Evolutionary conservation across 768 basidiomycete genomes (phyloP), one percentile per base, ranked within the genome.

Genomic region (Amanita exitialis): DNA sequence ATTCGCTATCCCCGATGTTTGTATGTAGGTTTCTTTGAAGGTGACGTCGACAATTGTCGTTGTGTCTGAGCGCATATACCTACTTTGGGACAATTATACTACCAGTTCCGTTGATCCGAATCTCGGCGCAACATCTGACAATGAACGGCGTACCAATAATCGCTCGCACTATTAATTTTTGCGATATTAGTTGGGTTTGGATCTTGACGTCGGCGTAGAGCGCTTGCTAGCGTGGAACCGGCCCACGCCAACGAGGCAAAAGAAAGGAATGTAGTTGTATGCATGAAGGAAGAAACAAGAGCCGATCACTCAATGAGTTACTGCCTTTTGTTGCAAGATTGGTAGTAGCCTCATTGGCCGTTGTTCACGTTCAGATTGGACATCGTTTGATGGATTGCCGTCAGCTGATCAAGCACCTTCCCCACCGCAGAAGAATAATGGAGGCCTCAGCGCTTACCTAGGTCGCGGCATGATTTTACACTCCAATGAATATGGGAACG

Each of bases 1-100:
- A 68, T 56, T 80, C 78, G 54, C 71, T 76, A 53, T 78, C 77
- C 15, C 79, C 79, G 45, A 81, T 71, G 53, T 78, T 67, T n/a
- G 77, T 80, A 56, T 77, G 68, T 0, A 69, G 59, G 49, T 71
- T 59, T 20, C 76, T 75, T 9, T 28, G 34, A 44, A 21, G 23
- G 20, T 23, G 39, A 12, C 28, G 21, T 51, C 32, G 20, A 10
- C 18, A 37, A 51, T 12, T 6, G 20, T 21, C 50, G 10, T 34
- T n/a, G 28, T 23, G 28, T n/a, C n/a, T 4, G 23, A 10, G 39
- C 34, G 34, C 35, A 44, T 25, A 44, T 35, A 36, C 50, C n/a
- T 44, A 51, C 50, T 37, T 51, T 20, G 50, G 50, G 16, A 51
- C 50, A 18, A 51, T 51, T 12, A 51, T 25, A n/a, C 50, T 51